Base-by-base conservation (phyloP, 805 yeast genomes). In the Kodamaea leandrae region DNA sequence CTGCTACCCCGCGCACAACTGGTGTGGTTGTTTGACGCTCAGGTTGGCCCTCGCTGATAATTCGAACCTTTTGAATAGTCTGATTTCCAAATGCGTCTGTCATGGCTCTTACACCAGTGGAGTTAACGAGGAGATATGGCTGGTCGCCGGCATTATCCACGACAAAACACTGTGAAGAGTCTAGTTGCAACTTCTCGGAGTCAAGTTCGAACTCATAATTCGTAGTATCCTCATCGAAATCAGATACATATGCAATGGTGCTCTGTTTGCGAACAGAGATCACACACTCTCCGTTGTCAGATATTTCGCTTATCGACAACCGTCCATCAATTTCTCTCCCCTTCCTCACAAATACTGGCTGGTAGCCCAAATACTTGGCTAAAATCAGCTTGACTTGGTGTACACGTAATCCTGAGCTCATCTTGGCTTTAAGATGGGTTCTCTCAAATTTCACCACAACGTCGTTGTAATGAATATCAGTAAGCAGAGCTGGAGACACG, bases 91-190 rank as follows among this genome's bases (percentile, higher is more conserved):
- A 45, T 12, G 19, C 18, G 4, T 10, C 37, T 23, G 53, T 43
- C 13, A 71, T 44, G 21, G 59, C 61, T 2, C 63, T 55, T 9
- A 53, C 44, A 0, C 68, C 78, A 2, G 67, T 45, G n/a, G 62
- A 60, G 41, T 60, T 70, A 3, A 72, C 30, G 30, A 72, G 50
- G 2, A 71, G 28, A 39, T 71, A 72, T 4, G 76, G 74, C 10
- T 52, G 56, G 27, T 58, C 57, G 10, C 47, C 52, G 2, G 50
- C 53, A 9, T 55, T 48, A 27, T 63, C 60, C 19, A 71, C 76
- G 4, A 72, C 44, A 9, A 72, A 68, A 47, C 76, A 70, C 35
- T 72, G 74, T 17, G 71, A 68, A 0, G 70, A 54, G 33, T 60
- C 60, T 39, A 72, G 54, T 2, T 43, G 42, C 2, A 57, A 61